Base-by-base conservation (phyloP, 2,329 filamentous ascomycete genomes). In the Stemphylium lycopersici region DNA sequence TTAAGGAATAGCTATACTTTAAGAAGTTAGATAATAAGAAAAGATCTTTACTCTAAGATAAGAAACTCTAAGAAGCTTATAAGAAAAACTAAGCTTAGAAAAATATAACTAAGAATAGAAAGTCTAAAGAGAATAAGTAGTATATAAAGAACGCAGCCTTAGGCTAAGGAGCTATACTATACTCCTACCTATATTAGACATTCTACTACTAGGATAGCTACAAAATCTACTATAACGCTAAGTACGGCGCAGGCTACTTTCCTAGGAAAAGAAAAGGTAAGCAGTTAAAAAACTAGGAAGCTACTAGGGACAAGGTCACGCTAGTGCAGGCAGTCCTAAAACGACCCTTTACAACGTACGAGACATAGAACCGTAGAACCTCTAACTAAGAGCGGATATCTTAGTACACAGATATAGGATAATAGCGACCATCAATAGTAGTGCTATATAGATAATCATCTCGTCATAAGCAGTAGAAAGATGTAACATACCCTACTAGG, bases 271-370 rank as follows among this genome's bases (percentile, higher is more conserved):
- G 5, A 4, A 20, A 15, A 22, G 7, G 16, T 3, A 47, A 20
- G 24, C 2, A 20, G 34, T 20, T 8, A 47, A 47, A 47, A 47
- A 38, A 47, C 44, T 47, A 47, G n/a, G 3, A 47, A 18, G 15
- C 44, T 15, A 32, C 44, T 20, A 47, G 24, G 2, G 44, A 47
- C 6, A 47, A 6, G 15, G 44, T 39, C 11, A 20, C 13, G 12
- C 44, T 47, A 15, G 33, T 22, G 11, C 18, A 38, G n/a, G 34
- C 11, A 20, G n/a, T 13, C 22, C 33, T 38, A 46, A 29, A 46
- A 46, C 33, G 5, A 38, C 43, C 22, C n/a, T 37, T 18, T 36
- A 15, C 6, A 24, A 36, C 5, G 32, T 36, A 36, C 13, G 34
- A n/a, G 7, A 24, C 33, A 22, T 13, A 6, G 13, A 20, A 16